phyloP scores from a whole-genome alignment of 2,329 filamentous ascomycete genomes.

The Cadophora luteo-olivacea region DNA sequence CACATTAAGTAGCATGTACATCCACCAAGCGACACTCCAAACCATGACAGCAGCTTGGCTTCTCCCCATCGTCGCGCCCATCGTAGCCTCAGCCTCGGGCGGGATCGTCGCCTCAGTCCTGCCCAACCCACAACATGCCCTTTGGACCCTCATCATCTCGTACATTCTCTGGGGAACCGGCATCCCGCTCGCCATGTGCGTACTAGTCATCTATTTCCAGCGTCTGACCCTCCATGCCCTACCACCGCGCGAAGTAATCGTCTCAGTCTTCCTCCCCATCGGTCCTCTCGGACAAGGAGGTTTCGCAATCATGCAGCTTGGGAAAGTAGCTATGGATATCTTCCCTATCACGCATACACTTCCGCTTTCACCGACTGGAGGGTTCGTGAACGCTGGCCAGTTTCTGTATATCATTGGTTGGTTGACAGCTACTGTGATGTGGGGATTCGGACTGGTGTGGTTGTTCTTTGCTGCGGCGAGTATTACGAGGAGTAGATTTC shows the following conservation, averaged over 20 bases:
- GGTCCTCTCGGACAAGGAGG: not conserved
- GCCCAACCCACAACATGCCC: constrained; percentile 57
- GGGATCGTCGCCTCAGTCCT: constrained; percentile 65
- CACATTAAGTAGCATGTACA: constrained; percentile 24
- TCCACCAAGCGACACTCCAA: constrained; percentile 48
- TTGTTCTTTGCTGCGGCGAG: constrained; percentile 3
- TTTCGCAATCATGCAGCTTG: constrained; percentile 9
- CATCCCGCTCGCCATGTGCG: constrained; percentile 62
- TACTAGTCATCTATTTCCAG: constrained; percentile 68
- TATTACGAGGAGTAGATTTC: constrained; percentile 3
- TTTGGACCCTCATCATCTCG: constrained; percentile 65
- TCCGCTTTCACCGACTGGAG: not conserved
- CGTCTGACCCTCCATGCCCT: constrained; percentile 54
- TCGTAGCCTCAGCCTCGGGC: constrained; percentile 69
- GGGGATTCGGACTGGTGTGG: constrained; percentile 10
- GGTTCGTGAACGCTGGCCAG: not conserved
- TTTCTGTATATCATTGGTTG: not conserved
- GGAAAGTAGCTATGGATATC: not conserved
- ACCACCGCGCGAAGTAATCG: not conserved
- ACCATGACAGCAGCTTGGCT: constrained; percentile 69
- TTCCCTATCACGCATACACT: constrained; percentile 6
- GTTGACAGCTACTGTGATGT: not conserved
- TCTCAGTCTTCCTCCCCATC: not conserved
- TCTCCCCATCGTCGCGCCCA: constrained; percentile 68
- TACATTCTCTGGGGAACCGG: constrained; percentile 74